These are phyloP conservation scores for Hibiscus syriacus DNA, from an alignment of 345 rosid genomes.

Conservation along the genomic window DNA sequence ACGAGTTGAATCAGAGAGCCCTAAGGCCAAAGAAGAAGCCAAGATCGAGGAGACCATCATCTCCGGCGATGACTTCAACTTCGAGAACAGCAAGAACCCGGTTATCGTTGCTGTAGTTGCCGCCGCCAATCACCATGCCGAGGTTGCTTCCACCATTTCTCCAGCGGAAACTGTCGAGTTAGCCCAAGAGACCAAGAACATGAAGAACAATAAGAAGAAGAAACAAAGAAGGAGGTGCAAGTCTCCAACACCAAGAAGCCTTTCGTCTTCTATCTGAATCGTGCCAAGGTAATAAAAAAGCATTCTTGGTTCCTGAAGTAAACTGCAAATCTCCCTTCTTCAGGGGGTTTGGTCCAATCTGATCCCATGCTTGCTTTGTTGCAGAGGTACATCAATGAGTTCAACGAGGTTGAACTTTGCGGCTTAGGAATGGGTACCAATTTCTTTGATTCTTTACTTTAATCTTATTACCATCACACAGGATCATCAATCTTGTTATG, in stretches of 20 bases:
- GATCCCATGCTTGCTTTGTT: not conserved
- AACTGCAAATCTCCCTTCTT: not conserved
- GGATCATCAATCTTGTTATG: not conserved
- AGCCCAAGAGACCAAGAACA: conserved; percentile 5
- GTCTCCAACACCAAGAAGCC: conserved; percentile 35
- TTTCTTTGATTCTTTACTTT: not conserved
- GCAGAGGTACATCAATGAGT: conserved; percentile 29
- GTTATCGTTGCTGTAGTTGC: not conserved
- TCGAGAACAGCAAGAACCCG: not conserved
- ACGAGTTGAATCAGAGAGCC: not conserved
- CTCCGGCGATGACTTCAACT: not conserved
- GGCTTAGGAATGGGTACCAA: conserved; percentile 35
- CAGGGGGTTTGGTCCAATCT: not conserved
- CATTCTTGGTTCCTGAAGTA: not conserved
- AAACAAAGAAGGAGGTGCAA: conserved; percentile 14
- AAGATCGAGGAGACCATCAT: not conserved
- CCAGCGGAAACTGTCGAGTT: not conserved
- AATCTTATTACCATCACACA: not conserved
- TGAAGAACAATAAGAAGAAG: conserved; percentile 12
- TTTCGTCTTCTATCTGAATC: conserved; percentile 32
- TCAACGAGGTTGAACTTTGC: conserved; percentile 28
- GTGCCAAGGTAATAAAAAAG: conserved; percentile 23
- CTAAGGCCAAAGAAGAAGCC: not conserved
- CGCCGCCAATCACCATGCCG: not conserved
- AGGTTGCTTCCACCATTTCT: conserved; percentile 1